Conservation (phyloP, 139 green algal genomes). For the Chlamydomonas eustigma region DNA sequence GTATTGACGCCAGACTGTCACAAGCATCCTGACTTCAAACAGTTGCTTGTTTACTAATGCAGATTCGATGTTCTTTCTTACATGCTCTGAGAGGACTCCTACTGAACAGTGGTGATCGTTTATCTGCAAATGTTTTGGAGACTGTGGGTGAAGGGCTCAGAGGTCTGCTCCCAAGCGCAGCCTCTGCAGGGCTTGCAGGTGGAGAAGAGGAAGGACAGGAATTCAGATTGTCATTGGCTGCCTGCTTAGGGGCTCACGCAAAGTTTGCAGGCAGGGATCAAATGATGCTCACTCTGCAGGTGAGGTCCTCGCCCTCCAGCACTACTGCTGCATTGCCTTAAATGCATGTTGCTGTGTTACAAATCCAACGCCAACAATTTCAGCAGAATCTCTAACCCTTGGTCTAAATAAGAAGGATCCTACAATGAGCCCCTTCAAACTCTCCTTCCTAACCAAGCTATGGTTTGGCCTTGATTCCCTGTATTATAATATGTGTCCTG, state of each 20-base stretch:
- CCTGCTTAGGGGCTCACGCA: slow-evolving; percentile 22
- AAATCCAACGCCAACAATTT: too few species aligned
- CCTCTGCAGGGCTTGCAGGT: not conserved
- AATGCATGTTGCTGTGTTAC: too few species aligned
- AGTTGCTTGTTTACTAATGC: too few species aligned
- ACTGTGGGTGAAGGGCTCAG: slow-evolving; percentile 39
- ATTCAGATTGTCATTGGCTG: slow-evolving; percentile 11
- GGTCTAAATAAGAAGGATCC: too few species aligned
- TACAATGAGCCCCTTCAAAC: too few species aligned
- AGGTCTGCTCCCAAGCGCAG: slow-evolving; percentile 1
- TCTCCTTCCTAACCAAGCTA: too few species aligned
- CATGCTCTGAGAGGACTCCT: slow-evolving; percentile 63
- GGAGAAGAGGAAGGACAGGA: slow-evolving; percentile 13
- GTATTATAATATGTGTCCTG: too few species aligned
- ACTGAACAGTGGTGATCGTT: slow-evolving; percentile 46
- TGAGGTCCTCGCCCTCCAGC: not conserved
- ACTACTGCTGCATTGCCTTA: too few species aligned
- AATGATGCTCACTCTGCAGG: not conserved
- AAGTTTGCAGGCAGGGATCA: not conserved
- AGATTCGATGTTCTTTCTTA: slow-evolving; percentile 59
- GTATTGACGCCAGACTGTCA: too few species aligned
- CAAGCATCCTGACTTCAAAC: too few species aligned
- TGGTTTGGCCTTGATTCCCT: too few species aligned
- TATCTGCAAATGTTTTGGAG: slow-evolving; percentile 46
- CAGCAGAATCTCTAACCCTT: too few species aligned